These are phyloP conservation scores for Coemansia sp. DNA, from an alignment of 192 early-diverging fungal genomes.

Conservation along the genomic window DNA sequence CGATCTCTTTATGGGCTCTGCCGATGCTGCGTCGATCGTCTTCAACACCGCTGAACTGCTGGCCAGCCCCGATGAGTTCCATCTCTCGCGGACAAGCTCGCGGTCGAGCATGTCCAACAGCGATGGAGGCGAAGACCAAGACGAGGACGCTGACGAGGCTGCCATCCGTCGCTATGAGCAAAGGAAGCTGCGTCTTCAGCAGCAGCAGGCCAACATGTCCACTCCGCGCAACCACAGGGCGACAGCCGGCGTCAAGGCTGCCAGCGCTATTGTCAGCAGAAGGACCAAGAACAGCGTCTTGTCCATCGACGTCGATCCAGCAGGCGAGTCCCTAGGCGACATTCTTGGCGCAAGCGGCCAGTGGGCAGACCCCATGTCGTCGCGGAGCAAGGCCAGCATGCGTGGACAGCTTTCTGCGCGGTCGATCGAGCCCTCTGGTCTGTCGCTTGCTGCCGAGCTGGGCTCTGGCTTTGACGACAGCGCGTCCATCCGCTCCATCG, in stretches of 20 bases:
- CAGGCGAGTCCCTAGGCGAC: constrained; percentile 43
- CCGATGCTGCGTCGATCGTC: constrained; percentile 1
- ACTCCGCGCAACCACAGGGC: constrained; percentile 17
- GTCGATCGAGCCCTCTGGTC: not conserved
- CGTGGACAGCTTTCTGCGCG: constrained; percentile 14
- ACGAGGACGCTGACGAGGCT: constrained; percentile 29
- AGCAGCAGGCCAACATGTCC: constrained; percentile 21
- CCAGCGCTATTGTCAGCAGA: not conserved
- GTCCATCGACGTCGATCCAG: constrained; percentile 19
- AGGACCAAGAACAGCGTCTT: constrained; percentile 15
- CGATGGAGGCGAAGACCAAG: not conserved
- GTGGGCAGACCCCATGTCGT: constrained; percentile 37
- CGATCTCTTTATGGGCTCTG: not conserved
- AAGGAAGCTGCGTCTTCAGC: constrained; percentile 34
- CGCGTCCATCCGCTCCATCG: constrained; percentile 19
- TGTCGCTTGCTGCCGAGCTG: constrained; percentile 39
- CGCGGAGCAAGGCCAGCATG: constrained; percentile 23
- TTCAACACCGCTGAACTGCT: not conserved
- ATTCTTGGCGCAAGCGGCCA: constrained; percentile 36
- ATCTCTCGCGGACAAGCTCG: constrained; percentile 16
- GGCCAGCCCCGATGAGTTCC: not conserved
- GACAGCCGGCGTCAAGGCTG: not conserved
- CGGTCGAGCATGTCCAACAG: constrained; percentile 21
- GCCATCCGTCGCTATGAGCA: constrained; percentile 38
- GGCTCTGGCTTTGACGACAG: constrained; percentile 12